These are phyloP conservation scores for Hawksworthiomyces lignivorus DNA, from an alignment of 2,329 filamentous ascomycete genomes.

Conservation along the genomic window DNA sequence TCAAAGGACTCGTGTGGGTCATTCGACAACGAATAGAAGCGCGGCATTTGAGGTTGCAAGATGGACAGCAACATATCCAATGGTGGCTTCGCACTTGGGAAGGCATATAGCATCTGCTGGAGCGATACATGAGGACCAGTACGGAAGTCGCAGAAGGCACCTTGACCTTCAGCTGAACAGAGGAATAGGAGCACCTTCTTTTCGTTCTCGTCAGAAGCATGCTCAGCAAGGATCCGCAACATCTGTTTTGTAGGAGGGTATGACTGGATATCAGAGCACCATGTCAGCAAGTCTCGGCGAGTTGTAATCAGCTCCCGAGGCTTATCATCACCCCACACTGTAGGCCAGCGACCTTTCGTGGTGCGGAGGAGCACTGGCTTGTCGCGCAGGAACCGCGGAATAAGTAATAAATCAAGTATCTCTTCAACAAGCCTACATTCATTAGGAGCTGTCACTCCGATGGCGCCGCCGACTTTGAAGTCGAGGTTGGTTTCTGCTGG, in stretches of 20 bases:
- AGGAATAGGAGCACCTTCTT: conserved; percentile 83
- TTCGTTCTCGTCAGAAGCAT: conserved; percentile 72
- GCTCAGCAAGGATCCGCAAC: conserved; percentile 76
- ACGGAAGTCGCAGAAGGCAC: conserved; percentile 86
- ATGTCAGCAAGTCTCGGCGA: conserved; percentile 82
- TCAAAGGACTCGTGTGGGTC: conserved; percentile 69
- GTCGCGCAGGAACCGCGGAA: conserved; percentile 76
- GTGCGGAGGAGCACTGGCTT: conserved; percentile 77
- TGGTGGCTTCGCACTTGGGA: conserved; percentile 84
- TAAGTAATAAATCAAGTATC: conserved; percentile 70
- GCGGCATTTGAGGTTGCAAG: conserved; percentile 85
- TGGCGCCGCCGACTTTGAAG: conserved; percentile 93
- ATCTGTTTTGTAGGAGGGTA: conserved; percentile 85
- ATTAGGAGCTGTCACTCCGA: conserved; percentile 89
- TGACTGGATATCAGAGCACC: conserved; percentile 91
- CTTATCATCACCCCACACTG: conserved; percentile 91
- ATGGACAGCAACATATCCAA: conserved; percentile 73
- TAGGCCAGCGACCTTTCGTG: conserved; percentile 80
- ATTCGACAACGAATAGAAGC: conserved; percentile 96
- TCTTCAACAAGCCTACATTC: conserved; percentile 69
- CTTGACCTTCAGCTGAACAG: conserved; percentile 83
- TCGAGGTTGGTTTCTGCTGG: conserved; percentile 73
- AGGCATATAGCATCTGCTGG: conserved; percentile 79
- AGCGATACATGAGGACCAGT: conserved; percentile 82
- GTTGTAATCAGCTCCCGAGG: conserved; percentile 83